phyloP scores from a whole-genome alignment of 2,329 filamentous ascomycete species.

The Trichoderma guizhouense region DNA sequence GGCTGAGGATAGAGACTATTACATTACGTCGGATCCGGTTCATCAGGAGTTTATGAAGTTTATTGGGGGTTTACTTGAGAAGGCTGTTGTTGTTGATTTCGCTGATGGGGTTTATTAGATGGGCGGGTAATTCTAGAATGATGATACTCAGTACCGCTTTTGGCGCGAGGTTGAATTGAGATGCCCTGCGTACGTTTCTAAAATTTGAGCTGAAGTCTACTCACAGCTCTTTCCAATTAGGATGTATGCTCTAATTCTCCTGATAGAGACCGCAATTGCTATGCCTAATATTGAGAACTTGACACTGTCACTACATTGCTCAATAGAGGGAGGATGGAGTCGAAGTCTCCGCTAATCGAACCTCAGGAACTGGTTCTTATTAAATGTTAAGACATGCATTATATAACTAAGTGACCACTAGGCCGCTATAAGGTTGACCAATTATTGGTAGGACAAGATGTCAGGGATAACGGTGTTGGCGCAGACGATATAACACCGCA shows the following conservation, averaged over 20 bases:
- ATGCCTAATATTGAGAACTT: neutral
- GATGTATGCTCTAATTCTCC: neutral
- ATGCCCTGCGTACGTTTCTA: neutral
- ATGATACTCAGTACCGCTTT: neutral
- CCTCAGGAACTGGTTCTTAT: too few relatives aligned
- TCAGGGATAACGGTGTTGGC: neutral
- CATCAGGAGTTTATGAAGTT: conserved; percentile 1
- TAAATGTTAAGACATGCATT: too few relatives aligned
- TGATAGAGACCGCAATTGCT: too few relatives aligned
- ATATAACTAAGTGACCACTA: too few relatives aligned
- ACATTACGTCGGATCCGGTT: neutral
- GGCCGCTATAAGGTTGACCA: neutral
- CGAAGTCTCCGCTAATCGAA: too few relatives aligned
- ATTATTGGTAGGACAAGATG: neutral
- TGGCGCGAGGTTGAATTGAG: neutral
- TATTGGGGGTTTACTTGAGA: neutral
- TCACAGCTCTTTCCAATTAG: neutral
- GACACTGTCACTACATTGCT: neutral
- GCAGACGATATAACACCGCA: neutral
- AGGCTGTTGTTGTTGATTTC: neutral
- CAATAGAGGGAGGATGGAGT: too few relatives aligned
- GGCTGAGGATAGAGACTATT: conserved; percentile 5
- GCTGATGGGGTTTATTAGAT: neutral
- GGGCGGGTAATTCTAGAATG: rapidly evolving
- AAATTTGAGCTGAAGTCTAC: too few relatives aligned